Percentiles rank a stretch among this genome's conserved stretches.
Conservation (phyloP, 257 asterid species). For the Rhazya stricta region DNA sequence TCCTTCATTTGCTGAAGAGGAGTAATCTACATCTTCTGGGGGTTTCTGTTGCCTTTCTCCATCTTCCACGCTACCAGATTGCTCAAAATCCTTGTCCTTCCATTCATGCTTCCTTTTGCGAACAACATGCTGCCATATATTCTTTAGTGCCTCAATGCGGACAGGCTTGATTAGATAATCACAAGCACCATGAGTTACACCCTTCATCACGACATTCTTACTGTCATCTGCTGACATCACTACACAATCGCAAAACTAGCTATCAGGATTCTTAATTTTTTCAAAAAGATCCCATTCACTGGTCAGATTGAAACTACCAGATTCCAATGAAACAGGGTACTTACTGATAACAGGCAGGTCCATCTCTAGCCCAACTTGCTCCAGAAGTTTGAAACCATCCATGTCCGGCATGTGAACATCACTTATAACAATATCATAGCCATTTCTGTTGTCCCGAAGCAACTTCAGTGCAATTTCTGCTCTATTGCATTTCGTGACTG, state of each 20-base stretch:
- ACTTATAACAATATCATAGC: conserved; percentile 78
- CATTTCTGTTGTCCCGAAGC: conserved; percentile 68
- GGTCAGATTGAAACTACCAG: background rate
- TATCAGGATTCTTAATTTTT: conserved; percentile 7
- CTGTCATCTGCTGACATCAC: conserved; percentile 99
- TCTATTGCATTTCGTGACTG: conserved; percentile 74
- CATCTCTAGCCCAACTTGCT: conserved; percentile 83
- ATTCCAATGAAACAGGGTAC: conserved; percentile 18
- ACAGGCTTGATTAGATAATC: conserved; percentile 94
- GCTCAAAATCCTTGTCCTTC: conserved; percentile 70
- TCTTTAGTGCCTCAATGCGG: conserved; percentile 88
- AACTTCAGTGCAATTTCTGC: conserved; percentile 72
- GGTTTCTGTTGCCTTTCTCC: conserved; percentile 56
- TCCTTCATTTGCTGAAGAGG: conserved; percentile 76
- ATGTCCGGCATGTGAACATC: conserved; percentile 99
- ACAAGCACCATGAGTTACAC: conserved; percentile 92
- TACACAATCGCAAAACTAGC: conserved; percentile 21
- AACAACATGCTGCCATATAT: conserved; percentile 97
- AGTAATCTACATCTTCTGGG: conserved; percentile 62
- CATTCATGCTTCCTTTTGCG: conserved; percentile 68
- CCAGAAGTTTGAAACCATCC: conserved; percentile 96
- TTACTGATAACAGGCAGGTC: conserved; percentile 96
- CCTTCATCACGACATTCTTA: conserved; percentile 85
- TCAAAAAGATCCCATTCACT: background rate
- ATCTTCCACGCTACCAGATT: conserved; percentile 59